Evolutionary conservation across 495 filamentous ascomycete species (phyloP).

Genomic region (Melanomma pulvis-pyrius): DNA sequence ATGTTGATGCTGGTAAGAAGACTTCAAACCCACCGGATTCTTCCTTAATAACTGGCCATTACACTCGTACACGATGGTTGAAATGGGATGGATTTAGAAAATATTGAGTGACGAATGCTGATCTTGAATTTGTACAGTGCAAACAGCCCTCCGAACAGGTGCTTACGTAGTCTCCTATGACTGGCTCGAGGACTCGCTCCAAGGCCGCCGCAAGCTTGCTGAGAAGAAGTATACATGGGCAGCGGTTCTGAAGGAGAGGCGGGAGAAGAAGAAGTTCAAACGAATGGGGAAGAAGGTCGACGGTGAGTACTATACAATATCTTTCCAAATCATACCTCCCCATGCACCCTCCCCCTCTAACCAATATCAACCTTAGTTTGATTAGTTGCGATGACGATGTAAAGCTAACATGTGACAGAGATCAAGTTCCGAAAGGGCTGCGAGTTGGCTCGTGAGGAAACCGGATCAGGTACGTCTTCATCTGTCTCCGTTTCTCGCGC

Average conservation of each 20-base stretch:
- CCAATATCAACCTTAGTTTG: neutral
- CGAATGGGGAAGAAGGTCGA: conserved; percentile 18
- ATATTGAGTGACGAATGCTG: neutral
- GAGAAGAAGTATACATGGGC: conserved; percentile 55
- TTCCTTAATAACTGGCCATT: neutral
- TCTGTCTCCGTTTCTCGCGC: neutral
- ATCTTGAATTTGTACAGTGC: neutral
- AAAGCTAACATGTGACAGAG: conserved; percentile 6
- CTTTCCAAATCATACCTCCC: neutral
- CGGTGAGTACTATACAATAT: conserved; percentile 10
- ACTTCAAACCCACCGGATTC: neutral
- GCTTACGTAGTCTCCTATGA: conserved; percentile 62
- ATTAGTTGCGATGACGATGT: neutral
- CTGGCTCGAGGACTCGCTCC: conserved; percentile 63
- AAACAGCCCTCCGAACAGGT: conserved; percentile 45
- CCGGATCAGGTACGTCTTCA: conserved; percentile 24
- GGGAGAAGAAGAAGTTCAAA: conserved; percentile 37
- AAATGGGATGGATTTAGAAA: neutral
- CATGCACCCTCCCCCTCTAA: neutral
- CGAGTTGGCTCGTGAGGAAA: conserved; percentile 9
- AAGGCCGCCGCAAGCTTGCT: conserved; percentile 41
- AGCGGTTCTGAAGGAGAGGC: conserved; percentile 42
- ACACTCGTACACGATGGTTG: neutral
- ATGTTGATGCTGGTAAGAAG: conserved; percentile 49
- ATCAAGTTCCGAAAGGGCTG: conserved; percentile 22